phyloP scores from a whole-genome alignment of 345 rosid genomes.

The Eutrema heterophyllum region DNA sequence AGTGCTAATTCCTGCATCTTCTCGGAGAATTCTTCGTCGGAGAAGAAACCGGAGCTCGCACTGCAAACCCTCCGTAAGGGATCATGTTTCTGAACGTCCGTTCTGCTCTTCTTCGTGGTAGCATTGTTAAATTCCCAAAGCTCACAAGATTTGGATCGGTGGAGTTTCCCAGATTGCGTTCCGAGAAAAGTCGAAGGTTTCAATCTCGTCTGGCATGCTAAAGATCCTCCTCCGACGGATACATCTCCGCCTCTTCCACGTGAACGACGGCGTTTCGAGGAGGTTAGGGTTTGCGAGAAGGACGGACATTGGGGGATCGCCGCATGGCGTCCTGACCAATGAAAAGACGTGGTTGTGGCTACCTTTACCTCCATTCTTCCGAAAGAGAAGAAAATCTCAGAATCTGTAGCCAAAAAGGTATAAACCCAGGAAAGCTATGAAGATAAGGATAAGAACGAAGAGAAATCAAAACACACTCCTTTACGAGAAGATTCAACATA shows the following conservation, averaged over 20 bases:
- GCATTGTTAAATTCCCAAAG: conserved; percentile 2
- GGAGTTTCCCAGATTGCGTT: conserved; percentile 24
- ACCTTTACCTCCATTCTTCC: conserved; percentile 27
- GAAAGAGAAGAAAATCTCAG: neutral
- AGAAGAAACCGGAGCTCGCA: conserved; percentile 31
- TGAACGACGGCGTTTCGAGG: conserved; percentile 19
- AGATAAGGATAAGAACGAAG: neutral
- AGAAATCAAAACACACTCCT: neutral
- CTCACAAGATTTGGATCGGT: conserved; percentile 28
- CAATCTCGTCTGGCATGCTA: conserved; percentile 1
- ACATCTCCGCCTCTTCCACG: conserved; percentile 1
- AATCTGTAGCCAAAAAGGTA: neutral
- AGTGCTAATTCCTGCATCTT: conserved; percentile 22
- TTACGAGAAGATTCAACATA: neutral
- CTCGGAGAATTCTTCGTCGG: conserved; percentile 27
- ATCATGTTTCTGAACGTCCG: neutral
- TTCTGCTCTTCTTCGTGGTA: neutral
- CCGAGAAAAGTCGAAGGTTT: conserved; percentile 24
- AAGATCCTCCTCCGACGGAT: conserved; percentile 11
- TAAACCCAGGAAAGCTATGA: neutral
- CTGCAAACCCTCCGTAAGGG: conserved; percentile 28
- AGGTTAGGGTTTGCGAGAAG: conserved; percentile 27
- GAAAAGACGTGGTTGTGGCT: conserved; percentile 26
- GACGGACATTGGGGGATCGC: conserved; percentile 18
- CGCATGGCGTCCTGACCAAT: conserved; percentile 27